These are phyloP conservation scores for Geoglossum cookeanum DNA, from an alignment of 2,329 filamentous ascomycete species.

Conservation along the genomic window DNA sequence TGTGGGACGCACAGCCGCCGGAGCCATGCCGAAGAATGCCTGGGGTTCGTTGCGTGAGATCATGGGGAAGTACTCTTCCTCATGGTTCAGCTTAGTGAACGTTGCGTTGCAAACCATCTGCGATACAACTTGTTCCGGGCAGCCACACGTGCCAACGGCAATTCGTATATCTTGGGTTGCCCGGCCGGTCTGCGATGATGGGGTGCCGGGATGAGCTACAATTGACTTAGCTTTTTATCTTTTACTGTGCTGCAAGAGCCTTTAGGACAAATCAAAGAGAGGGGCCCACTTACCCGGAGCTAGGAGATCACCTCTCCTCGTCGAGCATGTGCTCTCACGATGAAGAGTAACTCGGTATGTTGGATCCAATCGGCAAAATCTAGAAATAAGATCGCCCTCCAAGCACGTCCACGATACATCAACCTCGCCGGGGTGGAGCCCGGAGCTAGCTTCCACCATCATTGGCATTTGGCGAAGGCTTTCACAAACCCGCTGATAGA, in stretches of 20 bases:
- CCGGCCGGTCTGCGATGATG: neutral
- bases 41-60: neutral
- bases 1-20: neutral
- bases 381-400: neutral
- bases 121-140: neutral
- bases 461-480: neutral
- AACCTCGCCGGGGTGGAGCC: neutral
- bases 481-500: neutral
- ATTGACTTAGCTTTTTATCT: neutral
- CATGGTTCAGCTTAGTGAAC: neutral
- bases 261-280: neutral
- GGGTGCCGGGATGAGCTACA: neutral
- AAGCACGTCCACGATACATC: neutral
- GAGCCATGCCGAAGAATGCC: neutral
- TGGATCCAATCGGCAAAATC: neutral
- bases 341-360: neutral
- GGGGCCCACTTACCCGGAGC: neutral
- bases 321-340: neutral
- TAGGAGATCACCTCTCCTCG: neutral
- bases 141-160: neutral
- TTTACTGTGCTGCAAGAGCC: neutral
- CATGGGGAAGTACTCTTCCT: neutral
- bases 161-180: neutral
- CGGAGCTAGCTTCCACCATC: neutral
- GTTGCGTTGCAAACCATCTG: neutral